Conservation (phyloP, 164 flowering plant genomes). For the Amborella trichopoda region DNA sequence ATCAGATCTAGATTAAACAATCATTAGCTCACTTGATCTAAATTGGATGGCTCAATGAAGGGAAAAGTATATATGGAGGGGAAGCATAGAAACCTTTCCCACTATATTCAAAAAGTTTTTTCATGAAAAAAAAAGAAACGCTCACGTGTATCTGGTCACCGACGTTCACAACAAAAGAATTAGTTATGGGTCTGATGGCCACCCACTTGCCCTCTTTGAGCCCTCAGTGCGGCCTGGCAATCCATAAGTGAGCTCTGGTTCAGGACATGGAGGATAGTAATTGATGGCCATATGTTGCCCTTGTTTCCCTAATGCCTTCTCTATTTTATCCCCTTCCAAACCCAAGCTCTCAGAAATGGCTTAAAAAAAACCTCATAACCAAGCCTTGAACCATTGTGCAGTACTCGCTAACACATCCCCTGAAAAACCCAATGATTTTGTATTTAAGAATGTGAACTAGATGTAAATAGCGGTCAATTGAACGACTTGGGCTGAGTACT, state of each 20-base stretch:
- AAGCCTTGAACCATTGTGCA: constrained; percentile 42
- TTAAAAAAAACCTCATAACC: constrained; percentile 33
- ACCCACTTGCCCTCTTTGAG: constrained; percentile 50
- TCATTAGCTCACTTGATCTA: too few relatives aligned
- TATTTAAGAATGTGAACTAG: too few relatives aligned
- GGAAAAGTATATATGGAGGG: too few relatives aligned
- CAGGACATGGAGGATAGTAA: constrained; percentile 73
- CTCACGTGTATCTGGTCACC: constrained; percentile 62
- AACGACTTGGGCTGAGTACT: too few relatives aligned
- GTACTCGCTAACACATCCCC: constrained; percentile 48
- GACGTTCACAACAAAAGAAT: constrained; percentile 43
- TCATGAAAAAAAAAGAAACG: too few relatives aligned
- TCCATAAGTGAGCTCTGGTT: constrained; percentile 78
- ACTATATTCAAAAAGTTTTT: too few relatives aligned
- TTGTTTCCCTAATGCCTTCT: constrained; percentile 42
- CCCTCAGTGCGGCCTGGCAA: constrained; percentile 70
- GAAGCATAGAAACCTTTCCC: too few relatives aligned
- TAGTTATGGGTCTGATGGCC: constrained; percentile 31
- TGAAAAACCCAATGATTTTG: too few relatives aligned
- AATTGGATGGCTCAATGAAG: too few relatives aligned
- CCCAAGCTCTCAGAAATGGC: constrained; percentile 65
- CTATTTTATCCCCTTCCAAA: constrained; percentile 35
- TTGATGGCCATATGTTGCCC: constrained; percentile 88
- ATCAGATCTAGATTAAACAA: too few relatives aligned
- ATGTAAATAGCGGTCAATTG: too few relatives aligned